Percentiles rank a stretch among this genome's conserved stretches.
Evolutionary conservation across 371 early-diverging fungal species (phyloP).

Genomic region (Syncephalastrum sp.): DNA sequence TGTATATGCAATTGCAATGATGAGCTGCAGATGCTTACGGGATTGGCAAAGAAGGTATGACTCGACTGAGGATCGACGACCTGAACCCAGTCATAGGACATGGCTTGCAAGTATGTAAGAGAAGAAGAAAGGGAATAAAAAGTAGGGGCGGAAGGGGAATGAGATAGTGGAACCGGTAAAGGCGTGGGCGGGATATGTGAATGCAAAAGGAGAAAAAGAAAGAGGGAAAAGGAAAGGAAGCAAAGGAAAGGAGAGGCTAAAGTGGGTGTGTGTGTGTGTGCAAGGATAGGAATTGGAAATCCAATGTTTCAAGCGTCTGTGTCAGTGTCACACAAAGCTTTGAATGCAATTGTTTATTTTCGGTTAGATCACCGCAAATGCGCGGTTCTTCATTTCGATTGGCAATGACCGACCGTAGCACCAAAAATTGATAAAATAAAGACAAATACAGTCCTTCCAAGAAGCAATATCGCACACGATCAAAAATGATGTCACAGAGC

Average conservation of each 20-base stretch:
- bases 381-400: too few relatives aligned
- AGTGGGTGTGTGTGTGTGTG: background rate
- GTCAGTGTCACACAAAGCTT: too few relatives aligned
- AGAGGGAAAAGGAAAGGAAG: conserved; percentile 7
- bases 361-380: too few relatives aligned
- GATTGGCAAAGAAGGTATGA: conserved; percentile 80
- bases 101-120: conserved; percentile 3
- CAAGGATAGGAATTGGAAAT: background rate
- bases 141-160: background rate
- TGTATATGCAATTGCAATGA: background rate
- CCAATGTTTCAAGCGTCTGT: conserved; percentile 1
- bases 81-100: conserved; percentile 65
- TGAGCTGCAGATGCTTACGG: conserved; percentile 42
- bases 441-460: too few relatives aligned
- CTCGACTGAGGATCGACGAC: conserved; percentile 82
- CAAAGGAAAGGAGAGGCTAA: background rate
- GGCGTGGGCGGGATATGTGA: conserved; percentile 1
- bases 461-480: too few relatives aligned
- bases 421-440: too few relatives aligned
- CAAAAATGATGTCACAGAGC: too few relatives aligned
- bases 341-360: too few relatives aligned
- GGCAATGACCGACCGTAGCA: too few relatives aligned
- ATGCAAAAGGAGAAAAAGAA: conserved; percentile 8
- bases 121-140: background rate
- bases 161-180: background rate